Base-by-base conservation (phyloP, 2,329 filamentous ascomycete species). In the Penicillium sp. region DNA sequence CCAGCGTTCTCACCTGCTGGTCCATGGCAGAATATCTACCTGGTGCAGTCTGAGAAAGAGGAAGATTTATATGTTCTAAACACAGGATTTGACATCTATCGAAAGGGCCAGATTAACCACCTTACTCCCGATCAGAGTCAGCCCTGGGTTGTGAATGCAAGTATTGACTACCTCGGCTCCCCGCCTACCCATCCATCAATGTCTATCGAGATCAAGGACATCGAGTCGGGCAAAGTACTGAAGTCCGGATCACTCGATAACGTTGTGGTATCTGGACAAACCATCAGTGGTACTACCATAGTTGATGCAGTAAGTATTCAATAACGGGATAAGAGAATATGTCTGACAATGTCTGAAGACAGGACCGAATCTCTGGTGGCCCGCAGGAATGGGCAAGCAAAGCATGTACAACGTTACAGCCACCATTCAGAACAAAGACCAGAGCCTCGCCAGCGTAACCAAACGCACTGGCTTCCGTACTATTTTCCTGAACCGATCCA, bases 1-100 rank as follows among this genome's bases (percentile, higher is more conserved):
- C 83, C 83, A 10, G 82, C 81, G 0, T 86, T 87, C 66, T 77
- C 80, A n/a, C 84, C 85, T 0, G 81, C 82, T n/a, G 85, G 86
- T 2, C 82, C 84, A 7, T 88, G 85, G 86, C 78, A 82, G 60
- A 81, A 84, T 42, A 84, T 82, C 1, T 84, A 80, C 67, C 70
- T 85, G 1, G 75, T 86, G 13, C 83, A 86, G 61, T 73, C 85
- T 8, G 67, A 70, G 4, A 58, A 72, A 1, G 59, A 73, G 1
- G 72, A 80, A 35, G 65, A 73, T 17, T 64, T 82, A 2, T 78
- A 84, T 60, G 70, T 82, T 10, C 63, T 82, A 4, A 84, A 86
- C 63, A 80, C 80, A 1, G 70, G 82, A n/a, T 66, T 86, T 3
- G 85, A 87, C 60, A 80, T 87, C 25, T 85, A 85, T 59, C 81